A percentile compares a stretch with the other conserved stretches of the same genome.
phyloP scores from a whole-genome alignment of 306 rosid species.

The Lupinus albus region DNA sequence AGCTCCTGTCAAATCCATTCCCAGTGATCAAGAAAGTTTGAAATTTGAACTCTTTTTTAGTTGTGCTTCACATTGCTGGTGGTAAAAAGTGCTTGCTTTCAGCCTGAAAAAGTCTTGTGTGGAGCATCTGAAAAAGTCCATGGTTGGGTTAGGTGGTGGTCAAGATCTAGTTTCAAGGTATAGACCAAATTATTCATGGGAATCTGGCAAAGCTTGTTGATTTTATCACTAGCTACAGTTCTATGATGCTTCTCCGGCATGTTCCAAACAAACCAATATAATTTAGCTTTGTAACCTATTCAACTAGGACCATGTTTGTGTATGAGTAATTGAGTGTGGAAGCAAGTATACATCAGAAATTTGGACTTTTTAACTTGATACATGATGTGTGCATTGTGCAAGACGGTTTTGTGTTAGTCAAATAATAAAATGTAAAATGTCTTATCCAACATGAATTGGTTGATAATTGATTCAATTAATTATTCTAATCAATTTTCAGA shows the following conservation, averaged over 20 bases:
- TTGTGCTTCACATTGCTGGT: constrained; percentile 16
- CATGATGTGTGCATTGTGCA: too few species aligned
- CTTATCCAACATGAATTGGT: too few species aligned
- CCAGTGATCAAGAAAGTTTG: constrained; percentile 15
- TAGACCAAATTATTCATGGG: constrained; percentile 7
- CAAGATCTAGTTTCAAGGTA: constrained; percentile 17
- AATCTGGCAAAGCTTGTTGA: background rate
- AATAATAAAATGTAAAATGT: too few species aligned
- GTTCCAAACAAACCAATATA: background rate
- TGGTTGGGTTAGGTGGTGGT: constrained; percentile 19
- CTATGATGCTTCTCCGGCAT: constrained; percentile 12
- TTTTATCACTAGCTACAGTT: background rate
- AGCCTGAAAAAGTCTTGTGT: constrained; percentile 18
- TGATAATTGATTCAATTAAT: too few species aligned
- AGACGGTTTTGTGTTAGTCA: too few species aligned
- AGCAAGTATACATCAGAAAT: background rate
- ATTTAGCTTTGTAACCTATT: constrained; percentile 24
- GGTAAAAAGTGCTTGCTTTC: constrained; percentile 28
- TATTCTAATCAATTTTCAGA: too few species aligned
- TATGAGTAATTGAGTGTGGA: background rate
- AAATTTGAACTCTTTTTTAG: constrained; percentile 16
- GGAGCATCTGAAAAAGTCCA: background rate
- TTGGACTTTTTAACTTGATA: too few species aligned
- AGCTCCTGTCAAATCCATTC: constrained; percentile 13
- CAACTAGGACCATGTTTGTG: constrained; percentile 19